phyloP scores from a whole-genome alignment of 1,284 basidiomycete genomes.

The Coriolopsis trogii region DNA sequence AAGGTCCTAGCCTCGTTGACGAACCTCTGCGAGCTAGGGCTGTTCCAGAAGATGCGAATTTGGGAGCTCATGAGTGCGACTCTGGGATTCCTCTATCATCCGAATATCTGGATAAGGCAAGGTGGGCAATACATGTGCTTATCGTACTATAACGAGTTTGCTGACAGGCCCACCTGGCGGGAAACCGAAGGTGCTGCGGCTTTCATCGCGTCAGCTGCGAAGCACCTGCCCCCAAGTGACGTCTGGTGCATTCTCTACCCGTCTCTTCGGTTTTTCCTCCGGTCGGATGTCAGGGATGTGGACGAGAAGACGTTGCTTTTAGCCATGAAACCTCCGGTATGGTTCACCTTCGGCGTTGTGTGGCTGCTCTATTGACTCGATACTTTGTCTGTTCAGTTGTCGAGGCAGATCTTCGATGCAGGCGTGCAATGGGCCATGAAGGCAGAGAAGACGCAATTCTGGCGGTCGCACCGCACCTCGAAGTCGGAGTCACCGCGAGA shows the following conservation, averaged over 20 bases:
- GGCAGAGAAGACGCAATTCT: slow-evolving; percentile 74
- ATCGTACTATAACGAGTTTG: background rate
- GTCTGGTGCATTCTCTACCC: slow-evolving; percentile 98
- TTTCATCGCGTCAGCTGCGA: slow-evolving; percentile 85
- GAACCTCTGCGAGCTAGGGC: slow-evolving; percentile 81
- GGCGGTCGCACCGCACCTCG: slow-evolving; percentile 58
- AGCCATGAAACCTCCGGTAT: slow-evolving; percentile 78
- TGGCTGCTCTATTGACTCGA: slow-evolving; percentile 1
- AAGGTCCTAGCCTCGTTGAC: slow-evolving; percentile 86
- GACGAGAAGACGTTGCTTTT: slow-evolving; percentile 76
- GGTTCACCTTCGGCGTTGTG: slow-evolving; percentile 27
- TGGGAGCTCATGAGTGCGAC: slow-evolving; percentile 92
- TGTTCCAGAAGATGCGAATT: slow-evolving; percentile 91
- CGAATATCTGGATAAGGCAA: slow-evolving; percentile 96
- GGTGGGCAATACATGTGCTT: slow-evolving; percentile 44
- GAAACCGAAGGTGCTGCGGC: slow-evolving; percentile 70
- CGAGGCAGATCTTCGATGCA: slow-evolving; percentile 82
- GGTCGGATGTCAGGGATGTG: slow-evolving; percentile 82
- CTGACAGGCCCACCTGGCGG: slow-evolving; percentile 1
- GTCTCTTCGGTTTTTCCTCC: slow-evolving; percentile 82
- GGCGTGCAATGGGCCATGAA: slow-evolving; percentile 89
- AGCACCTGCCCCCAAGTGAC: slow-evolving; percentile 81
- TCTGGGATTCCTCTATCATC: slow-evolving; percentile 91
- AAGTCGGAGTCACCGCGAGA: slow-evolving; percentile 71
- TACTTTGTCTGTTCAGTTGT: slow-evolving; percentile 51